These are phyloP conservation scores for Mortierella antarctica DNA, from an alignment of 192 early-diverging fungal genomes.

Conservation along the genomic window DNA sequence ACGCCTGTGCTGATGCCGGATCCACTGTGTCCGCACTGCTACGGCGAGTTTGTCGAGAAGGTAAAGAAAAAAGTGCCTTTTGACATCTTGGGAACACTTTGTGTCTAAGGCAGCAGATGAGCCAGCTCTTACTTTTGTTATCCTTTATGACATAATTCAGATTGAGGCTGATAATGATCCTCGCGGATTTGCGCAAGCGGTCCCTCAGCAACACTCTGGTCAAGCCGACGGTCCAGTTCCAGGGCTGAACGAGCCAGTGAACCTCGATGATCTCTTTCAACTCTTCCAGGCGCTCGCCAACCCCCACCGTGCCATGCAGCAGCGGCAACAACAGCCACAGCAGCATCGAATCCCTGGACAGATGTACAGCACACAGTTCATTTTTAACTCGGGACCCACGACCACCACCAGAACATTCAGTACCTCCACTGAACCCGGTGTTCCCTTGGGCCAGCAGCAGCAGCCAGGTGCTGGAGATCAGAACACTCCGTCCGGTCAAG, in stretches of 20 bases:
- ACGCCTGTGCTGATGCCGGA: conserved; percentile 74
- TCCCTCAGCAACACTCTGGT: conserved; percentile 10
- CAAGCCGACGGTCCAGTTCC: conserved; percentile 4
- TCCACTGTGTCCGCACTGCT: conserved; percentile 83
- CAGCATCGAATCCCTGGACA: conserved; percentile 11
- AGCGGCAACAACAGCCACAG: conserved; percentile 30
- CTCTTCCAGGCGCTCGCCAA: conserved; percentile 19
- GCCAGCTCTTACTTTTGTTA: neutral
- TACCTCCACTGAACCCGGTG: neutral
- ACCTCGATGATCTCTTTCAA: conserved; percentile 27
- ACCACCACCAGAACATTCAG: neutral
- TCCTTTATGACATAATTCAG: conserved; percentile 15
- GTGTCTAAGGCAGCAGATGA: neutral
- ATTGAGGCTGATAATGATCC: conserved; percentile 59
- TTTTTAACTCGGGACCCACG: conserved; percentile 20
- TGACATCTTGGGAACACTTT: neutral
- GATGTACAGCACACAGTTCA: conserved; percentile 4
- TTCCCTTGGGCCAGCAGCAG: neutral
- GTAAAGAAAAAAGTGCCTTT: conserved; percentile 50
- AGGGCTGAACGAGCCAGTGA: conserved; percentile 7
- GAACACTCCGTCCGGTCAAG: neutral
- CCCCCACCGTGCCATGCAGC: conserved; percentile 5
- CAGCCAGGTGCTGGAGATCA: neutral
- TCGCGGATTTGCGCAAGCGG: conserved; percentile 40
- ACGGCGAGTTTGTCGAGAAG: conserved; percentile 87